Percentiles rank a stretch among this genome's conserved stretches.
phyloP scores from a whole-genome alignment of 2,329 filamentous ascomycete species.

The Thelonectria discophora region DNA sequence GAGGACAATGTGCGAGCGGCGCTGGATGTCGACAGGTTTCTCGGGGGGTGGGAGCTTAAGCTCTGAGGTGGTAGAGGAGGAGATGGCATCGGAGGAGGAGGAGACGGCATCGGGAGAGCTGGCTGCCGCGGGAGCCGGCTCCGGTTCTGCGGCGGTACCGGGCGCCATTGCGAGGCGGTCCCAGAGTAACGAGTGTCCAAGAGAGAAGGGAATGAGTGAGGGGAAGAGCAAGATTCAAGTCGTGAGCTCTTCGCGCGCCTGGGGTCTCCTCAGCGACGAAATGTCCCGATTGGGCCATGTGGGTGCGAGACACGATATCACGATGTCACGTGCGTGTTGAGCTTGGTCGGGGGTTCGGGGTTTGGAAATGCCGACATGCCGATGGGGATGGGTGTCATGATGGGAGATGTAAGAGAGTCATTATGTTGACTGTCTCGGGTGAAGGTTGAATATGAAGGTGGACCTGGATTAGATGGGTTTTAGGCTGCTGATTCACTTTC shows the following conservation, averaged over 20 bases:
- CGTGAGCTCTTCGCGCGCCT: conserved; percentile 17
- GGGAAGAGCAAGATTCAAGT: conserved; percentile 10
- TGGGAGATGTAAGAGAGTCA: not conserved
- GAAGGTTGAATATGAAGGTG: no score
- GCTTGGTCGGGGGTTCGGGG: conserved; percentile 16
- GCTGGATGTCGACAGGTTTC: conserved; percentile 71
- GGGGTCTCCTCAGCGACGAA: conserved; percentile 7
- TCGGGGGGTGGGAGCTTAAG: conserved; percentile 75
- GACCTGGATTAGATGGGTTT: no score
- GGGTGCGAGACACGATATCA: conserved; percentile 40
- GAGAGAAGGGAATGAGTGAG: conserved; percentile 1
- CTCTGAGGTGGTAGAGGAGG: conserved; percentile 19
- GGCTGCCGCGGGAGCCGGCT: conserved; percentile 25
- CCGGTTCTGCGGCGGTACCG: conserved; percentile 32
- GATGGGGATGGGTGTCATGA: conserved; percentile 13
- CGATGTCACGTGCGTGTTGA: conserved; percentile 41
- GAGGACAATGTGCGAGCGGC: conserved; percentile 77
- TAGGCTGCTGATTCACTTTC: no score
- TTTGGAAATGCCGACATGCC: conserved; percentile 31
- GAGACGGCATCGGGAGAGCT: no score
- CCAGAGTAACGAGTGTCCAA: not conserved
- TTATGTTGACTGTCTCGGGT: no score
- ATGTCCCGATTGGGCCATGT: conserved; percentile 11
- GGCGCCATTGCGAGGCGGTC: conserved; percentile 37
- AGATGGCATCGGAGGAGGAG: not conserved